A percentile compares a stretch with the other conserved stretches of the same genome.
These are phyloP conservation scores for Acanthamoeba healyi DNA, from an alignment of 208 protist species.

Conservation along the genomic window DNA sequence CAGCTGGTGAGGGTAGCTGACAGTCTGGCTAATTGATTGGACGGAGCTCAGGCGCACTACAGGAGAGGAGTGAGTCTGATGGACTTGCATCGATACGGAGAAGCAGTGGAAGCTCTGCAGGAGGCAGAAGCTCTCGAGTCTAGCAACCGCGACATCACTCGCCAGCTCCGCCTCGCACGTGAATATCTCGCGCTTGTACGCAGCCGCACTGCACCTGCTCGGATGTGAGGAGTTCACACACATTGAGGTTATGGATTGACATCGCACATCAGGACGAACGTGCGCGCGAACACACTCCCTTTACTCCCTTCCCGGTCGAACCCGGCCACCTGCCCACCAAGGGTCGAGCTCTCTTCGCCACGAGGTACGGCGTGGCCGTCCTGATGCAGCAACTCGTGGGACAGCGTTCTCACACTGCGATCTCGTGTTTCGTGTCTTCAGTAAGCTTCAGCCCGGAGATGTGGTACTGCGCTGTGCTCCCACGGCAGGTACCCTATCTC, in stretches of 20 bases:
- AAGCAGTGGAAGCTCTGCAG: neutral
- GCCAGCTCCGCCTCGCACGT: conserved; percentile 24
- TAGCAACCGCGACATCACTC: neutral
- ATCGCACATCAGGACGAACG: neutral
- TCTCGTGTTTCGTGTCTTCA: no score
- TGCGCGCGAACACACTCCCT: neutral
- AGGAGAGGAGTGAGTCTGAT: neutral
- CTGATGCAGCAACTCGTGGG: no score
- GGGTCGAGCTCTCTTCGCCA: neutral
- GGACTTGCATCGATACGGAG: neutral
- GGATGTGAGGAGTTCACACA: neutral
- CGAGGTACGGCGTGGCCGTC: no score
- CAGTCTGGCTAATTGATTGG: no score
- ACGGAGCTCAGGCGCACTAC: conserved; percentile 35
- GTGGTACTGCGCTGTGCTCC: conserved; percentile 13
- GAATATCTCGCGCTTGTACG: neutral
- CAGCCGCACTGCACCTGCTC: neutral
- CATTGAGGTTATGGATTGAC: neutral
- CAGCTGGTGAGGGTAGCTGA: no score
- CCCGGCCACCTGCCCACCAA: conserved; percentile 10
- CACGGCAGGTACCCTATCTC: neutral
- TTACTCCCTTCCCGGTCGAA: neutral
- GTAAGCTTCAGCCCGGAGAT: neutral
- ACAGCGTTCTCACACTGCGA: no score
- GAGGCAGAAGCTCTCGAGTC: neutral